Evolutionary conservation across 257 asterid genomes (phyloP), one percentile per base, ranked within the genome.

Genomic region (Lycium ferocissimum): DNA sequence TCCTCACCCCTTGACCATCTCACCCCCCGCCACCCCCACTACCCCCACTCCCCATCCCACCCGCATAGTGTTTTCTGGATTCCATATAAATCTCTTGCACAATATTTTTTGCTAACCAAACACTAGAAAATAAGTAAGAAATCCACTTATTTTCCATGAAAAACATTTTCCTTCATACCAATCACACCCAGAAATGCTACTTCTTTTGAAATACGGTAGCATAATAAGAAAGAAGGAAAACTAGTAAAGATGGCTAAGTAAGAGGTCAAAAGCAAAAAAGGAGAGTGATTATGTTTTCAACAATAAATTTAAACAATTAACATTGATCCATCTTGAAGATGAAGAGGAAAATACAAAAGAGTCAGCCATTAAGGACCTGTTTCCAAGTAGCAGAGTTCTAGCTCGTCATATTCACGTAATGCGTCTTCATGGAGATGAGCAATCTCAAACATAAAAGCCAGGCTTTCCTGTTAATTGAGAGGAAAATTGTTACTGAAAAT

Each of bases 371-470:
- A 62, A 66, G 85, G 86, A 97, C 99, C 99, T 94, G 99, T 94
- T 91, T 97, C 99, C 90, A 92, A 89, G 91, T 97, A 97, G 90
- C 99, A 95, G 89, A 97, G 99, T 89, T 97, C 99, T 87, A 97
- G 95, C 90, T 97, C 98, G 54, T 97, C 99, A 83, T 95, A 97
- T 91, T 97, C 99, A 90, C 98, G 98, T 81, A 95, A 90, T 82
- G 99, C 97, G 91, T 97, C 99, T 91, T 97, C 99, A 86, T 95
- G 95, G 85, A 95, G 98, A 93, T 92, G 95, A 86, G 97, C 96
- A 89, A 95, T 91, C 91, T 97, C 99, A 84, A 97, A 97, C 99
- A 97, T 97, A 90, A 92, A 97, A 75, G 99, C 99, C 92, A 97
- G 88, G 89, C 98, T 95, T 92, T 97, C 99, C 98, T 97, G 93